A percentile compares a stretch with the other conserved stretches of the same genome.
These are phyloP conservation scores for Podospora appendiculata DNA, from an alignment of 495 filamentous ascomycete genomes.

Conservation along the genomic window DNA sequence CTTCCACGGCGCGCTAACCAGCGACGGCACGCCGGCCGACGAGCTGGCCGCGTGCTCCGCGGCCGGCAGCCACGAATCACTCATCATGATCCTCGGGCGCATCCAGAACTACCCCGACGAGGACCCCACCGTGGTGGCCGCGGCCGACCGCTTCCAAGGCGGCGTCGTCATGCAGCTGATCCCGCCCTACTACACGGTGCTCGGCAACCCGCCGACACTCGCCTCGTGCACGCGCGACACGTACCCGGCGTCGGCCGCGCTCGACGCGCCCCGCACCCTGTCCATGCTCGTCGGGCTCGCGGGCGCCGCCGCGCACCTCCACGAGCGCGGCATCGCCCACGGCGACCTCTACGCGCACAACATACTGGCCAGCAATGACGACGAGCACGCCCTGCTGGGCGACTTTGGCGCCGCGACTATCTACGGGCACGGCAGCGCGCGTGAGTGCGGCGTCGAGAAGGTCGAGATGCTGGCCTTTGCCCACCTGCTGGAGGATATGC, in stretches of 20 bases:
- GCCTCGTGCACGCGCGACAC: constrained; percentile 28
- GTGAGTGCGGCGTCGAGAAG: constrained; percentile 22
- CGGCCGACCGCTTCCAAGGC: constrained; percentile 14
- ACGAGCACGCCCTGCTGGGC: constrained; percentile 33
- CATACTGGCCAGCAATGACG: constrained; percentile 29
- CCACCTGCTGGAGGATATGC: constrained; percentile 33
- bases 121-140: background rate
- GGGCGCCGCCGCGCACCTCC: constrained; percentile 31
- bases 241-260: constrained; percentile 22
- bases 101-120: constrained; percentile 33
- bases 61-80: constrained; percentile 35
- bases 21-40: constrained; percentile 34
- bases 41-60: constrained; percentile 36
- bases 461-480: constrained; percentile 40
- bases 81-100: constrained; percentile 34
- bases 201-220: constrained; percentile 22
- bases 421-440: constrained; percentile 18
- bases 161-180: constrained; percentile 34
- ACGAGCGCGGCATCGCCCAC: constrained; percentile 31
- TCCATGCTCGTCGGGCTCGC: constrained; percentile 31
- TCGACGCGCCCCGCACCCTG: constrained; percentile 21
- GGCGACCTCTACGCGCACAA: constrained; percentile 38
- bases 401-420: constrained; percentile 39
- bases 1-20: constrained; percentile 32
- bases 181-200: constrained; percentile 17